phyloP scores from a whole-genome alignment of 768 basidiomycete species.

The Porphyrellus cyaneotinctus region DNA sequence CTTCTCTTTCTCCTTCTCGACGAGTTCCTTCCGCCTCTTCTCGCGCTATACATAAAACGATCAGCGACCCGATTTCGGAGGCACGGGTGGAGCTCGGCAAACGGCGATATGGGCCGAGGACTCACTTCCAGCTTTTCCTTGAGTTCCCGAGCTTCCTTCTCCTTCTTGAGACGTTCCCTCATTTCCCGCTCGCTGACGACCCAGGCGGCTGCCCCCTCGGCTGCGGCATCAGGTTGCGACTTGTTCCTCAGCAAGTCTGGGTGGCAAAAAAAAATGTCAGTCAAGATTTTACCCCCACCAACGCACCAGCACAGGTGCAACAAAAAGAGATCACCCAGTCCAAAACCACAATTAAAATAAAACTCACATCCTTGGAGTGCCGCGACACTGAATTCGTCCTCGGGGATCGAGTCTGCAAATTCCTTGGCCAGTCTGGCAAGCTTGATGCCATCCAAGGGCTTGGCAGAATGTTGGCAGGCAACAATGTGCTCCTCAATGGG shows the following conservation, averaged over 20 bases:
- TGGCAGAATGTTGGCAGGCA: slow-evolving; percentile 57
- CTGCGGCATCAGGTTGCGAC: slow-evolving; percentile 73
- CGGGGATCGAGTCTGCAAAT: slow-evolving; percentile 80
- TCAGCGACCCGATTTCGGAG: slow-evolving; percentile 1
- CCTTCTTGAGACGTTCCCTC: slow-evolving; percentile 65
- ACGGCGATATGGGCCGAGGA: slow-evolving; percentile 20
- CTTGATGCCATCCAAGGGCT: slow-evolving; percentile 60
- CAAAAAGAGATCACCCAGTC: slow-evolving; percentile 7
- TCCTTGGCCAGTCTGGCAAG: slow-evolving; percentile 66
- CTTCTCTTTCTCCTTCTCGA: slow-evolving; percentile 53
- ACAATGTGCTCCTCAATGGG: slow-evolving; percentile 57
- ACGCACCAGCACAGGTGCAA: slow-evolving; percentile 22
- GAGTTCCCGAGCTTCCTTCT: slow-evolving; percentile 67
- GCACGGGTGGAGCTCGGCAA: slow-evolving; percentile 13
- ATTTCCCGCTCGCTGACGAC: slow-evolving; percentile 72
- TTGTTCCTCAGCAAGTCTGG: slow-evolving; percentile 82
- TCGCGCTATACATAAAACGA: slow-evolving; percentile 33
- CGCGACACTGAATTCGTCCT: slow-evolving; percentile 85
- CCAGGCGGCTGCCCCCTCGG: slow-evolving; percentile 64
- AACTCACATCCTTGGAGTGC: slow-evolving; percentile 86
- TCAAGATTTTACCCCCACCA: slow-evolving; percentile 16
- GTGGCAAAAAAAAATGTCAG: slow-evolving; percentile 21
- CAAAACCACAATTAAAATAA: slow-evolving; percentile 15
- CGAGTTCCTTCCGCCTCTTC: slow-evolving; percentile 40
- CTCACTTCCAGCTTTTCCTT: slow-evolving; percentile 66